Base-by-base conservation (phyloP, 2,329 filamentous ascomycete genomes). In the Penicillium glabrum region DNA sequence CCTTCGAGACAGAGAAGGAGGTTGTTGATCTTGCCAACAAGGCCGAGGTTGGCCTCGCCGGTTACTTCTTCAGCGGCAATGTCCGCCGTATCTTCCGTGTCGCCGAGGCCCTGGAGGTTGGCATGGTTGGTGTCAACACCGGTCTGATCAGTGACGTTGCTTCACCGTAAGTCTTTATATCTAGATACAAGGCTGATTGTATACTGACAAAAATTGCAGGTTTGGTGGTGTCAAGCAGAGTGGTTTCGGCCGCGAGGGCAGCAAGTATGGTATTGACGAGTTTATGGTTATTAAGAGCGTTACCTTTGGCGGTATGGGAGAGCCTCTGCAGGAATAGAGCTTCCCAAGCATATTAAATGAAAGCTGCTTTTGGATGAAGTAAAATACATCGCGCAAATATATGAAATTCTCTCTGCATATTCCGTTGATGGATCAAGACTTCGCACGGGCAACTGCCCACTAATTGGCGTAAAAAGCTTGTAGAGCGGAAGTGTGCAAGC, bases 1-100 rank as follows among this genome's bases (percentile, higher is more conserved):
- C 87, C 48, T 99, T 98, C 71, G 84, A 90, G 46, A 91, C 88
- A 0, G 95, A 98, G 77, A 87, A 89, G 52, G 93, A 98, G 68
- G 95, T 96, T 5, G 86, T 98, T 29, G 81, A 84, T 61, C 77
- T 93, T 63, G 93, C 95, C 4, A 99, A 99, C 75, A 76, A 79
- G 43, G 82, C 90, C 1, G 87, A 93, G 51, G 93, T 98, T 37
- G 95, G 95, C 1, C 82, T 99, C 35, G 95, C 93, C 0, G 93
- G 91, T 1, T 98, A 98, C 79, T 96, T 99, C 80, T 98, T 91
- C 81, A 92, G 82, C 61, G 79, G 75, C 46, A 83, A 87, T 62
- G 68, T 87, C 5, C 80, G 82, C 63, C 75, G 85, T 27, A 78
- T 82, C 55, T 87, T 85, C 73, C 76, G 85, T 44, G 79, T 87